Conservation (phyloP, 805 yeast genomes). For the Lipomyces starkeyi region DNA sequence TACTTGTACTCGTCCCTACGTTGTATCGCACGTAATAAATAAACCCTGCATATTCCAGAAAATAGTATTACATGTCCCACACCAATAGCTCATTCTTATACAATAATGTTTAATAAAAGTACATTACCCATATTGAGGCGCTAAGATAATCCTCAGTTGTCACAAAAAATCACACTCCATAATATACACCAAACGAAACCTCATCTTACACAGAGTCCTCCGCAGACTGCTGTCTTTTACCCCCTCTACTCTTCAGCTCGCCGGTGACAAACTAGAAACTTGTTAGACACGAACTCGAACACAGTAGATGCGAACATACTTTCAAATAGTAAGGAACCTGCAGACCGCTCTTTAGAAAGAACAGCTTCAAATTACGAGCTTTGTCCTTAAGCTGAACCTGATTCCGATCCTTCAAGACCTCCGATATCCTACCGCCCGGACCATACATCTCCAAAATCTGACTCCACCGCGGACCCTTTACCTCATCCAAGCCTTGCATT, state of each 20-base stretch:
- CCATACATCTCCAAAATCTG: conserved; percentile 90
- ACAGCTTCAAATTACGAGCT: conserved; percentile 94
- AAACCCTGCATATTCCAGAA: not conserved
- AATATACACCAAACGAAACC: not conserved
- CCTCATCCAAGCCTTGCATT: conserved; percentile 71
- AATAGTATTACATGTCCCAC: not conserved
- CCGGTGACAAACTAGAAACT: conserved; percentile 76
- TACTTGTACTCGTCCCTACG: no score
- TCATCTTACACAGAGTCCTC: conserved; percentile 1
- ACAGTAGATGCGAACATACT: not conserved
- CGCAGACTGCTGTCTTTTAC: conserved; percentile 13
- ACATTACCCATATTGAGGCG: not conserved
- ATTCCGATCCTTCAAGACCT: conserved; percentile 81
- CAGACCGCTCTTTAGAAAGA: conserved; percentile 72
- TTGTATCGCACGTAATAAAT: not conserved
- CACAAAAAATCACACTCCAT: not conserved
- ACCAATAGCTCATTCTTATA: not conserved
- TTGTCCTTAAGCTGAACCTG: conserved; percentile 95
- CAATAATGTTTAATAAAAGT: not conserved
- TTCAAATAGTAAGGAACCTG: conserved; percentile 78
- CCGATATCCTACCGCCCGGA: conserved; percentile 87
- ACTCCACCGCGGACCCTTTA: conserved; percentile 93
- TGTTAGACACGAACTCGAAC: not conserved
- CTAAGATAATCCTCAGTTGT: not conserved
- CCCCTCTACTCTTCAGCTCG: conserved; percentile 49